Conservation (phyloP, 225 moss, liverwort and hornwort genomes). For the Antitrichia curtipendula region DNA sequence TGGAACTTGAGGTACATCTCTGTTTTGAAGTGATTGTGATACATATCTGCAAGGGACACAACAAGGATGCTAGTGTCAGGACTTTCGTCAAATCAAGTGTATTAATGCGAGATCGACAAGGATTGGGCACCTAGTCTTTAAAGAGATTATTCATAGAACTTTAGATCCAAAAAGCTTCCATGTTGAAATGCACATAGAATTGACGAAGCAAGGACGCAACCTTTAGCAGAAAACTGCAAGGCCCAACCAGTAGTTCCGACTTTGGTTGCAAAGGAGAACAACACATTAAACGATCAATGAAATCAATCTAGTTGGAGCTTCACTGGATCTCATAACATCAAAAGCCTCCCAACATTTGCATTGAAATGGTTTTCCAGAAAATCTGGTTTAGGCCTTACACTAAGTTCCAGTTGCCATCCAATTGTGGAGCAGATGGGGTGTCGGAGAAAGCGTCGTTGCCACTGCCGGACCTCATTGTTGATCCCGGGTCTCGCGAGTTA, state of each 20-base stretch:
- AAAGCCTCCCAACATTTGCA: neutral
- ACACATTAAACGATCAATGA: neutral
- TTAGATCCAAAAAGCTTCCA: neutral
- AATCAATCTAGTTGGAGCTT: neutral
- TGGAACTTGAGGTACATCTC: constrained; percentile 45
- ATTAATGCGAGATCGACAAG: neutral
- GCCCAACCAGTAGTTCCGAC: neutral
- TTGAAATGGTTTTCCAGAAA: neutral
- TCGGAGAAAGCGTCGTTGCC: constrained; percentile 35
- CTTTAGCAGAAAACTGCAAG: neutral
- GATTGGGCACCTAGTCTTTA: neutral
- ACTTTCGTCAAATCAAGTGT: neutral
- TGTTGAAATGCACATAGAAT: neutral
- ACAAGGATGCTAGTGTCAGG: neutral
- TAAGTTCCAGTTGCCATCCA: constrained; percentile 86
- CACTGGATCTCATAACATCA: neutral
- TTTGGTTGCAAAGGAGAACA: neutral
- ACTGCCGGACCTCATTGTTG: constrained; percentile 15
- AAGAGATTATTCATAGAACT: neutral
- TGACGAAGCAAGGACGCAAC: neutral
- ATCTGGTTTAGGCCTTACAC: constrained; percentile 32
- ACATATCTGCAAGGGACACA: constrained; percentile 40
- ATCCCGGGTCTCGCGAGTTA: constrained; percentile 26
- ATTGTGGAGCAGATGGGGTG: constrained; percentile 37
- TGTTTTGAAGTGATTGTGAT: constrained; percentile 35